phyloP scores from a whole-genome alignment of 1,139 yeast genomes.

The Kodamaea suecica region DNA sequence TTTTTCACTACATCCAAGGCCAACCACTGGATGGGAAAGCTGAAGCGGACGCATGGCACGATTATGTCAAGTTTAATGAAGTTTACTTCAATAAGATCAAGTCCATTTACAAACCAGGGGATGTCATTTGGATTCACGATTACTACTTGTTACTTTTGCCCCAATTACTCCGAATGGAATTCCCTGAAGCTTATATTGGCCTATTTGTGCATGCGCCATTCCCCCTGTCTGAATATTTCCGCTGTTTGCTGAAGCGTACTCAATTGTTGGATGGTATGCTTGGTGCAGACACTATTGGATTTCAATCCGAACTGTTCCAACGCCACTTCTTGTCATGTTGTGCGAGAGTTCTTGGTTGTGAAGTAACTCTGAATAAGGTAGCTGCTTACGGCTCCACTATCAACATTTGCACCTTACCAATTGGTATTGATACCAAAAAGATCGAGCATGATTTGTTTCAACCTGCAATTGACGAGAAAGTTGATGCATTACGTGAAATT shows the following conservation, averaged over 20 bases:
- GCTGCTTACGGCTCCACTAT: constrained; percentile 76
- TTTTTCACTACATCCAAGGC: constrained; percentile 86
- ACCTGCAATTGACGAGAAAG: constrained; percentile 33
- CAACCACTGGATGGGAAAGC: constrained; percentile 60
- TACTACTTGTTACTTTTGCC: constrained; percentile 84
- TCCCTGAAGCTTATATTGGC: constrained; percentile 79
- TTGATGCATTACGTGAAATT: constrained; percentile 54
- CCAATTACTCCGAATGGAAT: constrained; percentile 76
- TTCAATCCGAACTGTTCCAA: constrained; percentile 82
- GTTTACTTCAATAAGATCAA: constrained; percentile 80
- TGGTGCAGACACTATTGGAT: constrained; percentile 82
- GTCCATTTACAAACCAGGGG: constrained; percentile 79
- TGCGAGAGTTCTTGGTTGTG: constrained; percentile 75
- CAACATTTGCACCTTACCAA: constrained; percentile 72
- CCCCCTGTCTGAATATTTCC: constrained; percentile 93
- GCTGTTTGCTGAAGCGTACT: constrained; percentile 80
- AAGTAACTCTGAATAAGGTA: constrained; percentile 55
- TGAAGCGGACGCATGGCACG: constrained; percentile 84
- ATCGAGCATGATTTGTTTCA: constrained; percentile 59
- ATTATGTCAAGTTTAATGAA: constrained; percentile 86
- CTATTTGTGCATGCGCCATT: constrained; percentile 86
- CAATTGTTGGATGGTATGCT: constrained; percentile 85
- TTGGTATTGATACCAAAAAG: constrained; percentile 74
- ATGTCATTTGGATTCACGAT: constrained; percentile 93
- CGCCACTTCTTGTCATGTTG: constrained; percentile 91